A percentile compares a stretch with the other conserved stretches of the same genome.
Evolutionary conservation across 108 stramenopile genomes (phyloP).

Genomic region (Schizochytrium sp.): DNA sequence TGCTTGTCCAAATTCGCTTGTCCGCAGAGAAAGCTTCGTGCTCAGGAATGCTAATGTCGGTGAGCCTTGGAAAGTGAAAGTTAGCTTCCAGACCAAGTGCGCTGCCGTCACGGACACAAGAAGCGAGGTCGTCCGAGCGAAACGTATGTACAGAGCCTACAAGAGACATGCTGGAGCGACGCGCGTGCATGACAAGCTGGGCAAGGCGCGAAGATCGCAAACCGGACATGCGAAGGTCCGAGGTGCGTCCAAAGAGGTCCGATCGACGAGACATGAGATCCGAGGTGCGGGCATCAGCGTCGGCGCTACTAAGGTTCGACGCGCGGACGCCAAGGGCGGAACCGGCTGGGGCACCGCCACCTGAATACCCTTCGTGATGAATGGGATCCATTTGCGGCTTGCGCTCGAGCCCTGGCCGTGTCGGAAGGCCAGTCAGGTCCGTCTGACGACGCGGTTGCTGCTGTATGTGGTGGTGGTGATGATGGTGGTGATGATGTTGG

Average conservation of each 20-base stretch:
- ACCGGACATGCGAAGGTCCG: background rate
- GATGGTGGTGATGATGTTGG: too few species aligned
- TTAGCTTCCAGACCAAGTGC: background rate
- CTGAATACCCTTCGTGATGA: too few species aligned
- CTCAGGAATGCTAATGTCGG: background rate
- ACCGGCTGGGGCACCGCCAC: too few species aligned
- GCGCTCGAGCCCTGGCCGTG: background rate
- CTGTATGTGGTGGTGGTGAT: background rate
- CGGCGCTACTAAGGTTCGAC: too few species aligned
- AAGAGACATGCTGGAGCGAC: conserved; percentile 5
- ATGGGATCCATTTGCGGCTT: background rate
- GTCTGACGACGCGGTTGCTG: background rate
- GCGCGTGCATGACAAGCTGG: background rate
- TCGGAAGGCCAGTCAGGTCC: background rate
- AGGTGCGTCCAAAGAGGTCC: too few species aligned
- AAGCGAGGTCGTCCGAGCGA: background rate
- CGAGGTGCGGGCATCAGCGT: too few species aligned
- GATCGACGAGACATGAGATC: too few species aligned
- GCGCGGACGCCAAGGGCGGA: too few species aligned
- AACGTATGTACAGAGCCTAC: conserved; percentile 5
- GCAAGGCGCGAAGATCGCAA: background rate
- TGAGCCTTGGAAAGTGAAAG: background rate
- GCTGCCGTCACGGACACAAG: background rate
- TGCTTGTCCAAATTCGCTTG: background rate
- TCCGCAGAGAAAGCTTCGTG: background rate